phyloP scores from a whole-genome alignment of 164 flowering plant genomes.

The Magnolia changhungtana region DNA sequence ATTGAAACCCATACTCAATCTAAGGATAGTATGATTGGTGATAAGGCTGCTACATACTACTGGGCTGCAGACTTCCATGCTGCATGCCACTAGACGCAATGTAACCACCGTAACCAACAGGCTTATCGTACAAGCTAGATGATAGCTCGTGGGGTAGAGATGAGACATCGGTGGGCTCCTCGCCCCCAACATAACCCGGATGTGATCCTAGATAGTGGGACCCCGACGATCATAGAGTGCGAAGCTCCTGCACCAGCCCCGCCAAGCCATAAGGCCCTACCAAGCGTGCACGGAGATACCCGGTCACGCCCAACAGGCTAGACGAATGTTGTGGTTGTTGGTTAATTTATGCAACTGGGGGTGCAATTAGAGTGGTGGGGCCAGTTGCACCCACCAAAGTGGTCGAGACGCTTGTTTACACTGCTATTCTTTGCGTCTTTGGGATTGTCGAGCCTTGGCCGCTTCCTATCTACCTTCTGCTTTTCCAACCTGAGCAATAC shows the following conservation, averaged over 20 bases:
- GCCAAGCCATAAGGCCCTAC: too few relatives aligned
- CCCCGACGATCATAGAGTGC: slow-evolving; percentile 3
- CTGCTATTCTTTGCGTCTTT: slow-evolving; percentile 19
- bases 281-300: neutral
- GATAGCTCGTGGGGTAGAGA: neutral
- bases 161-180: slow-evolving; percentile 7
- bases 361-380: neutral
- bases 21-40: neutral
- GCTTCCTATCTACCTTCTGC: slow-evolving; percentile 40
- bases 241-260: neutral
- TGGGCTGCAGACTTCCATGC: neutral
- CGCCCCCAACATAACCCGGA: neutral
- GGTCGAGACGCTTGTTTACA: slow-evolving; percentile 33
- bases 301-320: neutral
- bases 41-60: neutral
- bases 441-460: slow-evolving; percentile 21
- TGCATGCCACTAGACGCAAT: neutral
- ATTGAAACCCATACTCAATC: neutral
- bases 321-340: neutral
- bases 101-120: neutral
- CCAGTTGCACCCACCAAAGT: slow-evolving; percentile 12
- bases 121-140: neutral
- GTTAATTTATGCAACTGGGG: neutral
- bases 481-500: slow-evolving; percentile 47
- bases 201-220: neutral